phyloP scores from a whole-genome alignment of 192 early-diverging fungal species.

The Coemansia umbellata region DNA sequence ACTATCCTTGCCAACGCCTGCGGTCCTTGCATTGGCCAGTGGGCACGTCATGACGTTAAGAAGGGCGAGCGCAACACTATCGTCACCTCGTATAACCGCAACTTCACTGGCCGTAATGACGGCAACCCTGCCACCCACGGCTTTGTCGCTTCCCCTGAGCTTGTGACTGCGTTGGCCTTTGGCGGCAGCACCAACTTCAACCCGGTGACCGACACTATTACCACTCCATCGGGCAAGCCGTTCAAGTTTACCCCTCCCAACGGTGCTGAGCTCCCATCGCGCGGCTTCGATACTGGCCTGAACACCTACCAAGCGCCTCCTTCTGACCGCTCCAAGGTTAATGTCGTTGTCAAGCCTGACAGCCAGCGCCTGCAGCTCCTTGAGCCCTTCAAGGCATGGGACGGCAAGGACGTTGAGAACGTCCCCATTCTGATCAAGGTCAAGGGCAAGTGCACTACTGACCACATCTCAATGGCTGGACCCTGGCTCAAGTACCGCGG shows the following conservation, averaged over 20 bases:
- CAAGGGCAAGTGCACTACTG: slow-evolving; percentile 98
- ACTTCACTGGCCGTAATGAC: slow-evolving; percentile 99
- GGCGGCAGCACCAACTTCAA: slow-evolving; percentile 93
- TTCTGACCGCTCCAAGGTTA: slow-evolving; percentile 67
- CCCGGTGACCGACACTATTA: slow-evolving; percentile 87
- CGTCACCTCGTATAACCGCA: slow-evolving; percentile 98
- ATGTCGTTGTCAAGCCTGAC: slow-evolving; percentile 74
- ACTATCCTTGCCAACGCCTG: slow-evolving; percentile 95
- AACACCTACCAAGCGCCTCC: slow-evolving; percentile 96
- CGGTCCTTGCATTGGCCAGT: slow-evolving; percentile 98
- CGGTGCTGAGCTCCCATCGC: slow-evolving; percentile 84
- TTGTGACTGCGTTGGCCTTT: slow-evolving; percentile 95
- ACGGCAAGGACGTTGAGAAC: slow-evolving; percentile 80
- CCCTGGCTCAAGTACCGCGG: slow-evolving; percentile 95
- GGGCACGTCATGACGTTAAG: slow-evolving; percentile 95
- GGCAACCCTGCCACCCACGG: slow-evolving; percentile 95
- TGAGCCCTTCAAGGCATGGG: slow-evolving; percentile 81
- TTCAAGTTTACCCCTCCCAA: slow-evolving; percentile 89
- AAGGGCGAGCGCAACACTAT: slow-evolving; percentile 98
- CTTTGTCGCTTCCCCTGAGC: slow-evolving; percentile 92
- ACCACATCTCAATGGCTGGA: slow-evolving; percentile 95
- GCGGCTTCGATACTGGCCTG: slow-evolving; percentile 90
- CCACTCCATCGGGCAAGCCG: slow-evolving; percentile 82
- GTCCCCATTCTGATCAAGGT: slow-evolving; percentile 92
- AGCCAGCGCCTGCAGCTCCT: slow-evolving; percentile 92